phyloP scores from a whole-genome alignment of 257 asterid genomes.

The Przewalskia tangutica region DNA sequence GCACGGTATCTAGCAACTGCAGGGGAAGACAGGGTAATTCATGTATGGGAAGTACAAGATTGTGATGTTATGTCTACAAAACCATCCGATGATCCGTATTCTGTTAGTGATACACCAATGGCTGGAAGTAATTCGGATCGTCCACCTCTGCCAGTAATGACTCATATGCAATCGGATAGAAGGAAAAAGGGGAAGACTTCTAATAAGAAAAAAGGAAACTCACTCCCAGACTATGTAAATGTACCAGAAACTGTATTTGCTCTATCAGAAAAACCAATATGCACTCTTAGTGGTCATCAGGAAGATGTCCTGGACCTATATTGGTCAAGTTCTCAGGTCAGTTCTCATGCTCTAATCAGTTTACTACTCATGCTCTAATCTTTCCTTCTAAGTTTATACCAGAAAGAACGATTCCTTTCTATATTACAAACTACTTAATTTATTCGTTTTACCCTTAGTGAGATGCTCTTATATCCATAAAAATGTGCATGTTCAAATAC shows the following conservation, averaged over 20 bases:
- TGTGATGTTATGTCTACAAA: conserved; percentile 14
- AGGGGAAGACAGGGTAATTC: conserved; percentile 19
- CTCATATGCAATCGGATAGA: not conserved
- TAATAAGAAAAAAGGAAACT: not conserved
- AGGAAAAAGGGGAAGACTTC: conserved; percentile 8
- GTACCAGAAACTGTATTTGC: conserved; percentile 20
- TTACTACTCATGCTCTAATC: not conserved
- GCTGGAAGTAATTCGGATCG: conserved; percentile 2
- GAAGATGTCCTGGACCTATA: conserved; percentile 22
- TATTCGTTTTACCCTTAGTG: not conserved
- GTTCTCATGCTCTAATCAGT: not conserved
- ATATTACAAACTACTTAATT: not conserved
- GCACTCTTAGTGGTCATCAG: conserved; percentile 13
- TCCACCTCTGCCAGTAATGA: not conserved
- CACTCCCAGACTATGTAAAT: conserved; percentile 12
- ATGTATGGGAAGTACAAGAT: conserved; percentile 19
- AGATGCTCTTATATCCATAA: not conserved
- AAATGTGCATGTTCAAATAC: not conserved
- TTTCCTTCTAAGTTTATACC: not conserved
- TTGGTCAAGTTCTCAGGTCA: conserved; percentile 24
- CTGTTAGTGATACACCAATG: not conserved
- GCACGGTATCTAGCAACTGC: conserved; percentile 17
- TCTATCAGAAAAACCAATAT: conserved; percentile 17
- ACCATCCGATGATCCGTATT: not conserved
- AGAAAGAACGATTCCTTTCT: not conserved